These are phyloP conservation scores for Rhizoclosmatium sp. DNA, from an alignment of 192 early-diverging fungal genomes.

Conservation along the genomic window DNA sequence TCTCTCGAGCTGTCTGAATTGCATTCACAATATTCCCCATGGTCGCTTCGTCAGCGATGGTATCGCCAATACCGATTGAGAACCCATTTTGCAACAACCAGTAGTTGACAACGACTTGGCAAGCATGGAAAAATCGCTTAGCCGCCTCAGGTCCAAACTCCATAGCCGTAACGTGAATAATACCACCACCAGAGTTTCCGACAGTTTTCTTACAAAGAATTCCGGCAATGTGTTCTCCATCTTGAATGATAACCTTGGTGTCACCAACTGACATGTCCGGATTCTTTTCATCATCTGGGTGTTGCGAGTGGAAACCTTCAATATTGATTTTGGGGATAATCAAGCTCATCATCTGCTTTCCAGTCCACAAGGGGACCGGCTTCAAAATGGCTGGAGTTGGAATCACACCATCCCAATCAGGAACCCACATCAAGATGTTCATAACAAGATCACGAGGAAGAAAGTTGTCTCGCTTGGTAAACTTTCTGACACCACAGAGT, in stretches of 20 bases:
- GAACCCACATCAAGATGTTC: slow-evolving; percentile 95
- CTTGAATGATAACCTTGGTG: slow-evolving; percentile 87
- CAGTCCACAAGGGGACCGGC: slow-evolving; percentile 97
- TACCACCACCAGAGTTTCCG: slow-evolving; percentile 82
- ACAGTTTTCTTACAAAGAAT: slow-evolving; percentile 96
- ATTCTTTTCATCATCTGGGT: slow-evolving; percentile 67
- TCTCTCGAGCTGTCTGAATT: slow-evolving; percentile 77
- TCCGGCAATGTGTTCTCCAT: slow-evolving; percentile 92
- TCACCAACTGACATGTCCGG: slow-evolving; percentile 87
- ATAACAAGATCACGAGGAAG: slow-evolving; percentile 88
- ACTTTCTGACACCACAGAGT: slow-evolving; percentile 93
- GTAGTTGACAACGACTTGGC: slow-evolving; percentile 92
- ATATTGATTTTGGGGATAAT: slow-evolving; percentile 96
- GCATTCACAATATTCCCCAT: slow-evolving; percentile 80
- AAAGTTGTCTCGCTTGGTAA: slow-evolving; percentile 94
- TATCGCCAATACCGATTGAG: slow-evolving; percentile 97
- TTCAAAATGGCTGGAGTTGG: slow-evolving; percentile 95
- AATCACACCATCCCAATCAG: slow-evolving; percentile 93
- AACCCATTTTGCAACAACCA: slow-evolving; percentile 96
- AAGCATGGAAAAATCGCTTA: slow-evolving; percentile 90
- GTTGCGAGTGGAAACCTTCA: slow-evolving; percentile 74
- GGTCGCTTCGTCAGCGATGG: slow-evolving; percentile 86
- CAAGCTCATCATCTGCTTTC: slow-evolving; percentile 94
- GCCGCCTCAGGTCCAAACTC: slow-evolving; percentile 89
- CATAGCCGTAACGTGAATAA: slow-evolving; percentile 95